Base-by-base conservation (phyloP, 2,329 filamentous ascomycete genomes). In the Cercospora beticola region DNA sequence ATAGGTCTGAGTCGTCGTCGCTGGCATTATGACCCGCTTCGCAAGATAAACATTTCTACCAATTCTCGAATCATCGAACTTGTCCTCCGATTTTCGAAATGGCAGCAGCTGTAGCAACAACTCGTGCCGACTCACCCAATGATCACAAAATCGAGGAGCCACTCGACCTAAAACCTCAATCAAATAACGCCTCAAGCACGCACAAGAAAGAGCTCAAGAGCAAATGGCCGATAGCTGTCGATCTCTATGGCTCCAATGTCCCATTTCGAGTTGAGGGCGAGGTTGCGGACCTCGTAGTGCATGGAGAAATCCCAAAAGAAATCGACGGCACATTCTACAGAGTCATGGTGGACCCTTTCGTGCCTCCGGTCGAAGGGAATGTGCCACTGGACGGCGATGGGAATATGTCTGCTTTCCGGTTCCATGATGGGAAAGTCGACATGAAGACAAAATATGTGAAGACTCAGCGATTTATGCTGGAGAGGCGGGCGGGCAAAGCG, bases 341-440 rank as follows among this genome's bases (percentile, higher is more conserved):
- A 3, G 79, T 86, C 18, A 85, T 86, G 77, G 83, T 84, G 16
- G 85, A 86, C 73, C 83, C 82, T 83, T 72, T 81, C 82, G 30
- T 87, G 84, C 74, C 86, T 84, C n/a, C 86, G 83, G 1, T 73
- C 84, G 71, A 85, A 86, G 73, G 83, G 85, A 86, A 88, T 69
- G 83, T 83, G n/a, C 81, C 82, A 57, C 81, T 83, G 75, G 82
- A 82, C 64, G 82, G 82, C 40, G 82, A 83, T 64, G 82, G 82
- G 0, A 80, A 78, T 18, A 79, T 83, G 9, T 81, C 80, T 0
- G 81, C 81, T 0, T 81, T 83, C 60, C 76, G 76, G 0, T 82
- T 83, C 63, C 74, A 81, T 21, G 72, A 81, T 62, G 81, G 81
- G 1, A 79, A 80, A 67, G 81, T 81, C 2, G 77, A 82, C 68